Base-by-base conservation (phyloP, 2,329 filamentous ascomycete genomes). In the Pseudodiploospora longispora region DNA sequence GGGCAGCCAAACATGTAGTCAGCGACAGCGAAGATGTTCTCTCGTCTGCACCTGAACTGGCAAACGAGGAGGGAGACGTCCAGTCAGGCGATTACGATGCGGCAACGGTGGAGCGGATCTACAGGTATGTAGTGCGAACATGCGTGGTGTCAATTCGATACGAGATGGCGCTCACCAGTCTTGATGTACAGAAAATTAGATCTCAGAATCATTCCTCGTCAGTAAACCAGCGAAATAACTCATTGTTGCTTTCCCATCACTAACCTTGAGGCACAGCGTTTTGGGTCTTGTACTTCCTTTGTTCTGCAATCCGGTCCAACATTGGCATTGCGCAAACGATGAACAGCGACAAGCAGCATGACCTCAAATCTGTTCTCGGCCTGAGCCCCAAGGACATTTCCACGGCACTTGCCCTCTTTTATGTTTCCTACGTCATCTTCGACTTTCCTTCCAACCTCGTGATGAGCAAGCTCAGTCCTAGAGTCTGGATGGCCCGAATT, bases 281-380 rank as follows among this genome's bases (percentile, higher is more conserved):
- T 64, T 95, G 89, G 89, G 64, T 83, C 10, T 75, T 95, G 10
- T 95, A 95, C 68, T 95, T 95, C 60, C 76, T 95, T 51, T 93
- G 87, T 72, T 93, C 88, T 0, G 89, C 87, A 48, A 93, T 95
- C 57, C 82, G 88, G 42, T 93, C 87, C 56, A 95, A 94, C 65
- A 87, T 95, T 52, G 88, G 88, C 49, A 81, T 95, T 53, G 86
- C 89, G n/a, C 87, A 95, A 67, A 95, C 89, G 2, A 95, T 95
- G 89, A 95, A 95, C 66, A 66, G 65, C 30, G 66, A 74, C 12
- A 66, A 75, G 36, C 74, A 76, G 31, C 87, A 95, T 59, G 83
- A 93, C 59, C 78, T 95, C n/a, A 76, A 76, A 53, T 76, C 78
- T 2, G 75, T 84, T 33, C 75, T 95, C 41, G 60, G 80, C 47